Evolutionary conservation across 2,329 filamentous ascomycete species (phyloP).

Genomic region (Colletotrichum lupini): DNA sequence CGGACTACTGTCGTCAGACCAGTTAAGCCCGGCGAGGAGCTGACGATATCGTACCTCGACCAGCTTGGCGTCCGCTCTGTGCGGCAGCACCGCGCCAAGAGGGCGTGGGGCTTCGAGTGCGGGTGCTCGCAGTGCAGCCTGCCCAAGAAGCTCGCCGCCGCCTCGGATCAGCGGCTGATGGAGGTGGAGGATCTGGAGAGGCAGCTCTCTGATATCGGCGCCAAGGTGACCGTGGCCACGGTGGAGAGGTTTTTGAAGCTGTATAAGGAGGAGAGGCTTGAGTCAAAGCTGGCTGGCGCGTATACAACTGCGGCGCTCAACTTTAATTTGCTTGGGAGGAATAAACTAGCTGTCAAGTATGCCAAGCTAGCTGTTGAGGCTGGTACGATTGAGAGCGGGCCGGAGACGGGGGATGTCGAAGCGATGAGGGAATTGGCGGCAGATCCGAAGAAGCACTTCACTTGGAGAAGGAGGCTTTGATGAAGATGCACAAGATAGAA

Average conservation of each 20-base stretch:
- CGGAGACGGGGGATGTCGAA: conserved; percentile 22
- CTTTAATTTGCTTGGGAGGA: conserved; percentile 50
- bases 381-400: conserved; percentile 41
- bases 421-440: conserved; percentile 30
- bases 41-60: conserved; percentile 57
- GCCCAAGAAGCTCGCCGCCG: conserved; percentile 37
- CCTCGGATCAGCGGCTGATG: conserved; percentile 51
- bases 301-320: conserved; percentile 52
- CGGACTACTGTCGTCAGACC: conserved; percentile 50
- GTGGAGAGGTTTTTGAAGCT: conserved; percentile 51
- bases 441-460: conserved; percentile 35
- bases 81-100: conserved; percentile 43
- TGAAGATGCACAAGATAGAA: too few species aligned
- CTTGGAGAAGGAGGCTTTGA: conserved; percentile 35
- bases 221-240: conserved; percentile 44
- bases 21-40: conserved; percentile 54
- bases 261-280: conserved; percentile 52
- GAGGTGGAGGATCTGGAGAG: conserved; percentile 44
- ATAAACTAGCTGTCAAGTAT: conserved; percentile 50
- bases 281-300: conserved; percentile 47
- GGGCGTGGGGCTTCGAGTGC: conserved; percentile 54
- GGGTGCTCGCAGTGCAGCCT: conserved; percentile 50
- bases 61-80: conserved; percentile 38
- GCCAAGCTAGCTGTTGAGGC: conserved; percentile 50
- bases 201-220: conserved; percentile 38